A percentile compares a stretch with the other conserved stretches of the same genome.
These are phyloP conservation scores for Mortierella sp. DNA, from an alignment of 371 early-diverging fungal species.

Conservation along the genomic window DNA sequence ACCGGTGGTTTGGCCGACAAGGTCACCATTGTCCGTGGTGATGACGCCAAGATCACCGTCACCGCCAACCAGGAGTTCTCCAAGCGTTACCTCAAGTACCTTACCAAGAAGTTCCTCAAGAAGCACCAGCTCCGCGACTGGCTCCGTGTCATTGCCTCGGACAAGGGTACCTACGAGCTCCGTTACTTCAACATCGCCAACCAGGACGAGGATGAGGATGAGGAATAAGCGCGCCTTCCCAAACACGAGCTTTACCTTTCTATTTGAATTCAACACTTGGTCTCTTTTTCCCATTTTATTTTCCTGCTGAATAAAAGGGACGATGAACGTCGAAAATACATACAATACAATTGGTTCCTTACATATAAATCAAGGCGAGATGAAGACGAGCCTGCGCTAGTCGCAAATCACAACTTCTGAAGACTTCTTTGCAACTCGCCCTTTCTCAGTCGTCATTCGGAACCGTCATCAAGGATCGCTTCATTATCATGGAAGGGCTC, in stretches of 20 bases:
- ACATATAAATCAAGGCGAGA: constrained; percentile 65
- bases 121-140: constrained; percentile 99
- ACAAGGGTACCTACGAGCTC: constrained; percentile 95
- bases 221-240: constrained; percentile 61
- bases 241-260: constrained; percentile 3
- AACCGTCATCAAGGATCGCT: neutral
- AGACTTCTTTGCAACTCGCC: constrained; percentile 36
- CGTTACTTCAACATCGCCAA: constrained; percentile 96
- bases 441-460: constrained; percentile 13
- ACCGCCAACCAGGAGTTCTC: constrained; percentile 87
- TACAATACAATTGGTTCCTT: constrained; percentile 11
- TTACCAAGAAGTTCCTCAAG: constrained; percentile 99
- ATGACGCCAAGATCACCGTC: constrained; percentile 84
- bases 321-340: constrained; percentile 27
- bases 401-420: constrained; percentile 73
- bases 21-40: constrained; percentile 87
- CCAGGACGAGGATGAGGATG: constrained; percentile 87
- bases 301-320: constrained; percentile 34
- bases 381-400: constrained; percentile 76
- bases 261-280: constrained; percentile 17
- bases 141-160: constrained; percentile 95
- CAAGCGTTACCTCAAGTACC: constrained; percentile 99
- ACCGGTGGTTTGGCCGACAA: constrained; percentile 95
- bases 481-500: constrained; percentile 9
- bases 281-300: constrained; percentile 21